A percentile compares a stretch with the other conserved stretches of the same genome.
Conservation (phyloP, 805 yeast species). For the Zygotorulaspora danielsina region DNA sequence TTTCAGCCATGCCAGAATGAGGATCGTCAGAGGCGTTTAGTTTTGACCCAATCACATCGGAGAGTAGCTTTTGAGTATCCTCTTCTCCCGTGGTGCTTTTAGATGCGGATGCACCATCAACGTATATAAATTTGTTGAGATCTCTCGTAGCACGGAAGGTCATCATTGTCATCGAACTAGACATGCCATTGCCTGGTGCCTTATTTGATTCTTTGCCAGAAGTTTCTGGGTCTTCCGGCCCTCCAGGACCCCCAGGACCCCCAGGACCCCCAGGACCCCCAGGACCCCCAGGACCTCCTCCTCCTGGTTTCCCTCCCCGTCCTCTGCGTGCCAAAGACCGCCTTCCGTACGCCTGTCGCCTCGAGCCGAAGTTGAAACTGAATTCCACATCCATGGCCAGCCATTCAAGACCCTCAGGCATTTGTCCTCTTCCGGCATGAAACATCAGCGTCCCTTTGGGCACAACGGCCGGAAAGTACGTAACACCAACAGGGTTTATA, state of each 20-base stretch:
- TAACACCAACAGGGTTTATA: constrained; percentile 52
- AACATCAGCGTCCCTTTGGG: constrained; percentile 57
- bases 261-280: not conserved
- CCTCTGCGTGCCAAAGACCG: constrained; percentile 12
- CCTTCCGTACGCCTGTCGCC: constrained; percentile 23
- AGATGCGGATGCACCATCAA: constrained; percentile 73
- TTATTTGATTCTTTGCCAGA: not conserved
- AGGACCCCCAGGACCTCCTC: constrained; percentile 9
- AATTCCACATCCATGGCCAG: constrained; percentile 61
- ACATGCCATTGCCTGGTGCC: not conserved
- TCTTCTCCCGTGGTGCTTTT: constrained; percentile 53
- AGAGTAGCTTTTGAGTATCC: constrained; percentile 51
- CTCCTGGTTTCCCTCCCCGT: constrained; percentile 13
- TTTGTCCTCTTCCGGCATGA: constrained; percentile 45
- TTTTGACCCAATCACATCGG: constrained; percentile 30
- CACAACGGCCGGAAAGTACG: constrained; percentile 55
- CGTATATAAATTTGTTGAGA: constrained; percentile 44
- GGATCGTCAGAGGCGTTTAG: constrained; percentile 13
- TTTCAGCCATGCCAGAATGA: constrained; percentile 38
- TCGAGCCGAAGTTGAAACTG: constrained; percentile 46
- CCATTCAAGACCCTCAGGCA: constrained; percentile 55
- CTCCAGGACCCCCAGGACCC: not conserved
- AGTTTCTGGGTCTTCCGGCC: not conserved
- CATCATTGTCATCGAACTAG: constrained; percentile 31
- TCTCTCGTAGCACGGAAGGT: constrained; percentile 49